Evolutionary conservation across 208 protist genomes (phyloP), one percentile per base, ranked within the genome.

Genomic region (Leishmania guyanensis): DNA sequence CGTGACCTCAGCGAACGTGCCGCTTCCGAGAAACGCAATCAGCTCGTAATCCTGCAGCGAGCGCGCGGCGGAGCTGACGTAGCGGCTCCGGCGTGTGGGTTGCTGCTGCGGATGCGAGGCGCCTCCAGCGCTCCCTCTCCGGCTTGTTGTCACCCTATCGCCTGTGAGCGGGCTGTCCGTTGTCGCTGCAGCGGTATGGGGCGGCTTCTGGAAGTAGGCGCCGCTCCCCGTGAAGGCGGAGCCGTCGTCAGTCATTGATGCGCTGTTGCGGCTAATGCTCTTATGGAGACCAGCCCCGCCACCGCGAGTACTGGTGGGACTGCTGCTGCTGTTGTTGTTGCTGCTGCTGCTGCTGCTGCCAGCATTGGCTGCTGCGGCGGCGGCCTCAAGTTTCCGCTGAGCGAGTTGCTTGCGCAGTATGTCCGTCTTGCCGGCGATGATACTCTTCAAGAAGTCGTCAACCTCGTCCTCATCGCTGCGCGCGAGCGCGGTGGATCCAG

Each of bases 1-100:
- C 17, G 94, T 97, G 39, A 97, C 94, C 80, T 97, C 94, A 6
- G 92, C 91, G 81, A 97, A 97, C 66, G 91, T 91, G 68, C 94
- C 94, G 51, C 66, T 89, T 70, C 94, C 94, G n/a, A 97, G 77
- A 75, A 94, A 95, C 9, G 94, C 94, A 56, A 97, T 87, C 17
- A 97, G 87, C 84, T 97, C 92, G 82, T 96, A 97, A 62, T 92
- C 88, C 79, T 93, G 89, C 75, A 97, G 82, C 8, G 90, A 95
- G n/a, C 91, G 90, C 5, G 92, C 94, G 51, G 94, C 94, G 46
- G 90, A 94, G 80, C 86, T 91, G 56, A 87, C 79, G 74, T 86
- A 88, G 46, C 33, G 65, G 14, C 14, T 46, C 46, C 58, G 60
- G 48, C 43, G 72, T 1, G 58, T 29, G 68, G 43, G 26, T 53